A percentile compares a stretch with the other conserved stretches of the same genome.
phyloP scores from a whole-genome alignment of 2,329 filamentous ascomycete genomes.

The Stagonosporopsis vannaccii region DNA sequence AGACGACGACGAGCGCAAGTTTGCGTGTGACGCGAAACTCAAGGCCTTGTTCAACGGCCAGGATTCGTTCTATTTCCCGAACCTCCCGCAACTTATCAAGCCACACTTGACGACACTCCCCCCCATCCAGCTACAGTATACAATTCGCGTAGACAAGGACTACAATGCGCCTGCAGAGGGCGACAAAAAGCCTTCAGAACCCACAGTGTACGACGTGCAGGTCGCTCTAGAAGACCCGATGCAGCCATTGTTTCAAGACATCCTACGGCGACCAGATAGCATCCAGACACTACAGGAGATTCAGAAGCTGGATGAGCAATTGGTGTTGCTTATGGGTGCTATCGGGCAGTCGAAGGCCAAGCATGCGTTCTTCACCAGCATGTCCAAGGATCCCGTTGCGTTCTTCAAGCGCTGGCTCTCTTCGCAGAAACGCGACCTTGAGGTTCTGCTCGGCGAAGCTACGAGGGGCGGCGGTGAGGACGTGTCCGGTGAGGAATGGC shows the following conservation, averaged over 20 bases:
- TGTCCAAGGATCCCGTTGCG: conserved; percentile 80
- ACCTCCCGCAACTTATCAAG: conserved; percentile 80
- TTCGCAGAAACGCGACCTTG: conserved; percentile 88
- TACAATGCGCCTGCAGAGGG: conserved; percentile 70
- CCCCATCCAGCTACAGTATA: conserved; percentile 86
- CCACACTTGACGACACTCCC: conserved; percentile 80
- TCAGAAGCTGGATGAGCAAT: conserved; percentile 78
- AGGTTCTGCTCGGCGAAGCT: conserved; percentile 85
- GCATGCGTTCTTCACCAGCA: conserved; percentile 81
- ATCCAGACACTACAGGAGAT: conserved; percentile 78
- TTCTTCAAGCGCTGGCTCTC: conserved; percentile 90
- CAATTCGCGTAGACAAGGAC: conserved; percentile 81
- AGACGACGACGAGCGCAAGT: conserved; percentile 91
- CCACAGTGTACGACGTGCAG: conserved; percentile 89
- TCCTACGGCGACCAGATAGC: conserved; percentile 52
- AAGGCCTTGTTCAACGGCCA: conserved; percentile 74
- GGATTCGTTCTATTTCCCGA: conserved; percentile 84
- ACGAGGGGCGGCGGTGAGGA: conserved; percentile 62
- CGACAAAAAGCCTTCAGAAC: conserved; percentile 66
- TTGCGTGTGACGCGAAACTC: conserved; percentile 86
- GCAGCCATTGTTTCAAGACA: conserved; percentile 68
- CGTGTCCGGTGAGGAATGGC: conserved; percentile 72
- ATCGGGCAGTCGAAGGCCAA: conserved; percentile 87
- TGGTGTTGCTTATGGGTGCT: conserved; percentile 82
- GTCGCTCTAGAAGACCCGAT: conserved; percentile 86